A percentile compares a stretch with the other conserved stretches of the same genome.
phyloP scores from a whole-genome alignment of 176 grass and related monocot species.

The Urochloa ruziziensis region DNA sequence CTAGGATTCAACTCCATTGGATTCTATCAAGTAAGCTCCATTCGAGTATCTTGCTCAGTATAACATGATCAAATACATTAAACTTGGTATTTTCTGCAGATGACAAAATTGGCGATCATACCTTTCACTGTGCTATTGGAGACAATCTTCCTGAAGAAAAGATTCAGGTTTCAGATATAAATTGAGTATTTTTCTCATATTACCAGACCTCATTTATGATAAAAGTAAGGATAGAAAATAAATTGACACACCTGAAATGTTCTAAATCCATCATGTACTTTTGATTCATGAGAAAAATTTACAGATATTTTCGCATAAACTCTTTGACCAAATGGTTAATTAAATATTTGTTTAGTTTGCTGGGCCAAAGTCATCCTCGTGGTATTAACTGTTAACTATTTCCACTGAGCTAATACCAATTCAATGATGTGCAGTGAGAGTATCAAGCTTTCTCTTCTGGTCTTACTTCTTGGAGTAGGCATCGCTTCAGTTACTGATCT shows the following conservation, averaged over 20 bases:
- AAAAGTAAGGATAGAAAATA: conserved; percentile 31
- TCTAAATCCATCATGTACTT: neutral
- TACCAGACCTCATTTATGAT: neutral
- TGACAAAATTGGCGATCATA: conserved; percentile 99
- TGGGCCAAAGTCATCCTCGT: neutral
- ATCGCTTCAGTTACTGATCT: conserved; percentile 98
- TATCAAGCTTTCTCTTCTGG: conserved; percentile 86
- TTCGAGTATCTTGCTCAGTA: conserved; percentile 9
- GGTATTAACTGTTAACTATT: conserved; percentile 24
- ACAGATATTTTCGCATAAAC: neutral
- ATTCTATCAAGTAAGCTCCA: conserved; percentile 83
- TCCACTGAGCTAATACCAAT: conserved; percentile 35
- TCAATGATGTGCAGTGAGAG: conserved; percentile 66
- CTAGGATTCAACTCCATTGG: conserved; percentile 99
- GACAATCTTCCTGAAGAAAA: conserved; percentile 92
- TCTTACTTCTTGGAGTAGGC: conserved; percentile 94
- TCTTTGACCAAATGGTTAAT: conserved; percentile 12
- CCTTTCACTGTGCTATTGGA: conserved; percentile 97
- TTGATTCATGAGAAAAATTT: conserved; percentile 11
- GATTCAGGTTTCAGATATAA: conserved; percentile 75
- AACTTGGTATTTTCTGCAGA: conserved; percentile 56
- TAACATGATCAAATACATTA: conserved; percentile 26
- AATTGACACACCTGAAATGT: neutral
- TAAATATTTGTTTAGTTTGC: neutral
- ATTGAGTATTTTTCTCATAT: conserved; percentile 28